Base-by-base conservation (phyloP, 306 rosid genomes). In the Begonia masoniana region DNA sequence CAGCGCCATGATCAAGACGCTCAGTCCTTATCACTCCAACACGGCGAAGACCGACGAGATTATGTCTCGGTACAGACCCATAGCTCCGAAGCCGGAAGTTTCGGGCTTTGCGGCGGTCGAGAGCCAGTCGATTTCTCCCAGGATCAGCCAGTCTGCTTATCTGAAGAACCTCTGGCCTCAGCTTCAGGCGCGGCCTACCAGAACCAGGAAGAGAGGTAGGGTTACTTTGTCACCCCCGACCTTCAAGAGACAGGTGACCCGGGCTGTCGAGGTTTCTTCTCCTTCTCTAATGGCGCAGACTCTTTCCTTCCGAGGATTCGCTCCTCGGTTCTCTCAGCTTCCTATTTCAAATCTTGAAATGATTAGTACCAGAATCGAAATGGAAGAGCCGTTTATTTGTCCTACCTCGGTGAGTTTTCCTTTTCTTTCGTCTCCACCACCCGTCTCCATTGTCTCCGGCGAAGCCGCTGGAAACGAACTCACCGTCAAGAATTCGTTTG, bases 41-140 rank as follows among this genome's bases (percentile, higher is more conserved):
- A 71, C 88, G 15, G 81, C 79, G 1, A 86, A 77, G 72, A 86
- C 96, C 2, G 96, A 96, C 56, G 88, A 83, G 64, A 91, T 91
- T 51, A 83, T 91, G 99, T 86, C 96, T 3, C 66, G 92, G 72
- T 86, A 81, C 62, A 72, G 96, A 43, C 96, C 99, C 2, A 91
- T 86, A 59, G 99, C 96, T 10, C 99, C 99, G 10, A 86, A 79
- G 66, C 99, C 99, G n/a, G 86, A 79, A 55, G 43, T 72, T 4
- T 31, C 39, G 39, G 39, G 0, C 9, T 73, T 39, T 56, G 58
- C 85, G 12, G 54, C 62, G 0, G 58, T 15, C 12, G 84, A 79
- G 1, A 53, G 50, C 15, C 61, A 78, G 50, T 65, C 81, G 41
- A 62, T 71, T 13, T 76, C 87, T 12, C 80, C 54, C 15, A 89